phyloP scores from a whole-genome alignment of 306 rosid species.

The Ochetophila trinervis region DNA sequence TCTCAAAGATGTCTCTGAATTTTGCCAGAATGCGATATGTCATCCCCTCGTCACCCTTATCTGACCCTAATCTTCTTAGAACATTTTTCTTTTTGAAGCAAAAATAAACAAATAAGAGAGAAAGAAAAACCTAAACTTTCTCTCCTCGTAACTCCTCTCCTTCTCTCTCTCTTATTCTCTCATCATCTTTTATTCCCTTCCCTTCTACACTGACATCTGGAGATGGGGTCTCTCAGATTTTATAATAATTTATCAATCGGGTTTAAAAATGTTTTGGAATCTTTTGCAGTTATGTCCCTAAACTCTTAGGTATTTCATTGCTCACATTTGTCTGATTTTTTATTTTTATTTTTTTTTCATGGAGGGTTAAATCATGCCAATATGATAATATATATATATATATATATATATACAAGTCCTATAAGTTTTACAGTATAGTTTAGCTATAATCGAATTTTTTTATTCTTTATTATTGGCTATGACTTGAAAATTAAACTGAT shows the following conservation, averaged over 20 bases:
- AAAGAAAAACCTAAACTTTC: not conserved
- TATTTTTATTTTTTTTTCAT: not conserved
- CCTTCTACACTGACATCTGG: not conserved
- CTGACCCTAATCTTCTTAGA: not conserved
- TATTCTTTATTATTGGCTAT: not conserved
- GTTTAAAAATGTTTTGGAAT: slow-evolving; percentile 6
- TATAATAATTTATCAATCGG: not conserved
- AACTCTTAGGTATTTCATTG: slow-evolving; percentile 7
- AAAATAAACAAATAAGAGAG: not conserved
- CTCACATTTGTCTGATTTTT: not conserved
- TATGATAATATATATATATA: too few species aligned
- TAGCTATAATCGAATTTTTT: not conserved
- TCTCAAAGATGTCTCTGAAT: not conserved
- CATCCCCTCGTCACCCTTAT: not conserved
- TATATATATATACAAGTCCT: not conserved
- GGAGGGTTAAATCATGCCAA: not conserved
- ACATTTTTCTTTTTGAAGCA: not conserved
- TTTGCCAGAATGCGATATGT: not conserved
- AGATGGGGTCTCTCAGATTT: not conserved
- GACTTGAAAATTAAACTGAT: not conserved
- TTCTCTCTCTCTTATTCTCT: too few species aligned
- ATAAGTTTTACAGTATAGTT: not conserved
- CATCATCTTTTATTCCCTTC: not conserved
- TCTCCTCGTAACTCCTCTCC: too few species aligned
- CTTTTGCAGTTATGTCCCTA: slow-evolving; percentile 19